Conservation (phyloP, 2,329 filamentous ascomycete genomes). For the Xylariaceae sp. region DNA sequence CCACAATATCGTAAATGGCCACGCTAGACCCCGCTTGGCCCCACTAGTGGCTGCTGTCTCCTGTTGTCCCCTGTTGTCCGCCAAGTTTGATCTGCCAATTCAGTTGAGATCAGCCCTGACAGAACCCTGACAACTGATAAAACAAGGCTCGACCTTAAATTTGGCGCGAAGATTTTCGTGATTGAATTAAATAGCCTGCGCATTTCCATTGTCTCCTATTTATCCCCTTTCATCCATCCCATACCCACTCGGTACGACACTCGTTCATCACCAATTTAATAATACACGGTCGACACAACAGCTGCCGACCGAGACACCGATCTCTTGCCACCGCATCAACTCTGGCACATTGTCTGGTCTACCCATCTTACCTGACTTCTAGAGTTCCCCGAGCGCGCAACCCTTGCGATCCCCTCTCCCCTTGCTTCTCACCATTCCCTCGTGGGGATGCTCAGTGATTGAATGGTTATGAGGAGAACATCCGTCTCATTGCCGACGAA, state of each 20-base stretch:
- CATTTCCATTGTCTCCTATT: neutral
- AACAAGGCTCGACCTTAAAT: conserved; percentile 22
- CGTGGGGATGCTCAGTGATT: conserved; percentile 37
- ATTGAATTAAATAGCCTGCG: conserved; percentile 20
- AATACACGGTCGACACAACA: neutral
- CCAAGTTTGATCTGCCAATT: conserved; percentile 20
- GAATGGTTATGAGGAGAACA: conserved; percentile 65
- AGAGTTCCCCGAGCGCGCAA: conserved; percentile 13
- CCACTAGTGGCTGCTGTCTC: neutral
- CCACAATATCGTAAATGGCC: too few species aligned
- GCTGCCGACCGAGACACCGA: neutral
- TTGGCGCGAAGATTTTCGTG: conserved; percentile 21
- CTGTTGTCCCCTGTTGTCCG: neutral
- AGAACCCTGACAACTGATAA: too few species aligned
- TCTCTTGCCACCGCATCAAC: neutral
- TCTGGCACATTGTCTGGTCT: conserved; percentile 1
- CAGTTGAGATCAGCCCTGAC: conserved; percentile 20
- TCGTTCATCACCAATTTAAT: conserved; percentile 20
- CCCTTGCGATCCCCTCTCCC: conserved; percentile 18
- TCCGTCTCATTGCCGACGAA: conserved; percentile 69
- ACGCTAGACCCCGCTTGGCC: conserved; percentile 3
- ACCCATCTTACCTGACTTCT: neutral
- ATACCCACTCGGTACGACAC: conserved; percentile 1
- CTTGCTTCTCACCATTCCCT: conserved; percentile 23
- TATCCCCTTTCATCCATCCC: neutral